A percentile compares a stretch with the other conserved stretches of the same genome.
These are phyloP conservation scores for Inonotus obliquus DNA, from an alignment of 1,284 basidiomycete species.

Conservation along the genomic window DNA sequence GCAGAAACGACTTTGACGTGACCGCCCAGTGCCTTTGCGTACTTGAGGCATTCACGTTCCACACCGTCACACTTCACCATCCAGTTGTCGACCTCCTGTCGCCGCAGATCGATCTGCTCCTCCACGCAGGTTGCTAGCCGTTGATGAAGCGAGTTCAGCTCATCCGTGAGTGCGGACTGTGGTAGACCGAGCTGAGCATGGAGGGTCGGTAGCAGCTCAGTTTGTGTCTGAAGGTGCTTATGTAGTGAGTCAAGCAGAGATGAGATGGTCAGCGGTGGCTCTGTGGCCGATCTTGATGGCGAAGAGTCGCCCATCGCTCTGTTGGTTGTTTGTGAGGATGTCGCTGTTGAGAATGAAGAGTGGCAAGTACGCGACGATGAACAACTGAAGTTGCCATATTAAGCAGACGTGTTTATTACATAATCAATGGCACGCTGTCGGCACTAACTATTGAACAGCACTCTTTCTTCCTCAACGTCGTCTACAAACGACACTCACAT, in stretches of 20 bases:
- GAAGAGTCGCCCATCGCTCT: constrained; percentile 7
- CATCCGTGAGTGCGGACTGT: constrained; percentile 67
- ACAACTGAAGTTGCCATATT: background rate
- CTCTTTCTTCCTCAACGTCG: background rate
- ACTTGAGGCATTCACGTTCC: constrained; percentile 59
- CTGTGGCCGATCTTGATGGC: constrained; percentile 7
- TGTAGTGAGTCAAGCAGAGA: constrained; percentile 72
- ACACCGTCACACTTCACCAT: constrained; percentile 55
- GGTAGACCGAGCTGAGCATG: constrained; percentile 69
- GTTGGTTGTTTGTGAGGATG: background rate
- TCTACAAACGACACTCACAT: background rate
- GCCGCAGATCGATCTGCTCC: constrained; percentile 55
- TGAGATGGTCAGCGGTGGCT: constrained; percentile 41
- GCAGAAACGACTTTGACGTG: constrained; percentile 59
- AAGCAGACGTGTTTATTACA: background rate
- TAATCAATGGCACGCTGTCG: constrained; percentile 1
- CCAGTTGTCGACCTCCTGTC: constrained; percentile 69
- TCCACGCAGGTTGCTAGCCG: constrained; percentile 69
- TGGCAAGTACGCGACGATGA: background rate
- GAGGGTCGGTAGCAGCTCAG: constrained; percentile 66
- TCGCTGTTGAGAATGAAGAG: background rate
- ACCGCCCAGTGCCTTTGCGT: constrained; percentile 62
- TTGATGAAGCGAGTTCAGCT: constrained; percentile 58
- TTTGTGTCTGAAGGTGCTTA: constrained; percentile 70
- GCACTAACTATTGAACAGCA: background rate